phyloP scores from a whole-genome alignment of 2,329 filamentous ascomycete species.

The Fusarium tupiense region DNA sequence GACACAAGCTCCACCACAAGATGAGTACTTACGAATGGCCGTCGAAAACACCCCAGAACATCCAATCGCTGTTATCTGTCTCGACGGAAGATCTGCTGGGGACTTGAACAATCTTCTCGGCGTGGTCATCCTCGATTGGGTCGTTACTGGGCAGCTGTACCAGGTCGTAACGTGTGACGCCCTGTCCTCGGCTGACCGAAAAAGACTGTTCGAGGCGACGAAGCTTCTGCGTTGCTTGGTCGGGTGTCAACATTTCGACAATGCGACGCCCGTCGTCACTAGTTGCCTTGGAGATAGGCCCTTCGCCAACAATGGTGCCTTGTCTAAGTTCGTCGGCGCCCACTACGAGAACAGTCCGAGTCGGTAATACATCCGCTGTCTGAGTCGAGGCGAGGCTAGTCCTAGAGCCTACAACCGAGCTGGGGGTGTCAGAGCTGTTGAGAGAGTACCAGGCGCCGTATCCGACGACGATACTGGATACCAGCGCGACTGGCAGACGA shows the following conservation, averaged over 20 bases:
- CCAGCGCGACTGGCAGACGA: constrained; percentile 71
- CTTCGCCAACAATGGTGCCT: constrained; percentile 84
- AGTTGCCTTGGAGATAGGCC: constrained; percentile 86
- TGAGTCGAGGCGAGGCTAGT: constrained; percentile 56
- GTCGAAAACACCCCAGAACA: constrained; percentile 99
- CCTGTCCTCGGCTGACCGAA: constrained; percentile 85
- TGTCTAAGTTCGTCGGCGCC: constrained; percentile 92
- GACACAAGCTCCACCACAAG: neutral
- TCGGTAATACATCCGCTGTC: constrained; percentile 55
- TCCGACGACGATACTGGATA: constrained; percentile 74
- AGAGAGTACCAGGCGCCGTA: constrained; percentile 83
- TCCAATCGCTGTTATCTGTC: constrained; percentile 83
- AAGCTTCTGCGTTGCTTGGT: constrained; percentile 91
- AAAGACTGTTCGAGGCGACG: constrained; percentile 92
- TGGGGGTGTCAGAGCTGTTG: constrained; percentile 53
- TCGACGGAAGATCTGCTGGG: constrained; percentile 63
- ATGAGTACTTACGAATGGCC: constrained; percentile 80
- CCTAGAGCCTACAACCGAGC: constrained; percentile 46
- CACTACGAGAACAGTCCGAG: constrained; percentile 81
- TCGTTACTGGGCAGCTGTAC: constrained; percentile 96
- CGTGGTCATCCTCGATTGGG: constrained; percentile 97
- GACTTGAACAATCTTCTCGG: constrained; percentile 96
- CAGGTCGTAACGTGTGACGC: constrained; percentile 93
- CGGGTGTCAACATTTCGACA: constrained; percentile 94
- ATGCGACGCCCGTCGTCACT: constrained; percentile 86